Evolutionary conservation across 2,329 filamentous ascomycete species (phyloP), one percentile per base, ranked within the genome.

Genomic region (Verticillium dahliae): DNA sequence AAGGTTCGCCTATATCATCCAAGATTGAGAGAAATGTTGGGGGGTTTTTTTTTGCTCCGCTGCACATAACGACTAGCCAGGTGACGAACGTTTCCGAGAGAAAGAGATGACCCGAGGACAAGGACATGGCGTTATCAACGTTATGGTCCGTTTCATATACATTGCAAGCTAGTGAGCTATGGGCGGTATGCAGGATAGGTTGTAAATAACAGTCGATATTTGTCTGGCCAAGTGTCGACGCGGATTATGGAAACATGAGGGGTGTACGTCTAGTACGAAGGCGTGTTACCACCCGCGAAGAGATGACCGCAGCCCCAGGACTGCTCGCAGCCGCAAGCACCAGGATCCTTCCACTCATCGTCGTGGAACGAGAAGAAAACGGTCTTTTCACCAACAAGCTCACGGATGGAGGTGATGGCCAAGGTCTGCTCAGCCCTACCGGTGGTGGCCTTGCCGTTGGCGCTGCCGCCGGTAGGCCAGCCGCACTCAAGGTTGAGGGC

Each of bases 401-500:
- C 69, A 66, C 87, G 77, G 73, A 98, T 94, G 62, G 84, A 84
- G 66, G 83, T 73, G 73, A 98, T 86, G 69, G 94, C 94, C 54
- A 71, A 75, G 58, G 78, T 78, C 84, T 98, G 94, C 79, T 94
- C 80, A 1, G 72, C 52, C 5, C 68, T 58, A 68, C 90, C 87
- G 61, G 93, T 86, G 69, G 90, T 80, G 62, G 92, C 92, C 22
- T 72, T 72, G 63, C 91, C 91, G 78, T 95, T 94, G 78, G 85
- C 75, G 35, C 75, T 69, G 72, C 93, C 93, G 7, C 73, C 67
- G 60, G 80, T 87, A 66, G 94, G 94, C 92, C 93, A 98, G 70
- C 94, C 94, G 62, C 90, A 90, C 87, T 98, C 94, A 68, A 96
- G 82, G 79, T 94, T 91, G 81, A 91, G 86, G 67, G 88, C 88